Percentiles rank a stretch among this genome's conserved stretches.
Evolutionary conservation across 2,329 filamentous ascomycete species (phyloP).

Genomic region (Thermoascus crustaceus): DNA sequence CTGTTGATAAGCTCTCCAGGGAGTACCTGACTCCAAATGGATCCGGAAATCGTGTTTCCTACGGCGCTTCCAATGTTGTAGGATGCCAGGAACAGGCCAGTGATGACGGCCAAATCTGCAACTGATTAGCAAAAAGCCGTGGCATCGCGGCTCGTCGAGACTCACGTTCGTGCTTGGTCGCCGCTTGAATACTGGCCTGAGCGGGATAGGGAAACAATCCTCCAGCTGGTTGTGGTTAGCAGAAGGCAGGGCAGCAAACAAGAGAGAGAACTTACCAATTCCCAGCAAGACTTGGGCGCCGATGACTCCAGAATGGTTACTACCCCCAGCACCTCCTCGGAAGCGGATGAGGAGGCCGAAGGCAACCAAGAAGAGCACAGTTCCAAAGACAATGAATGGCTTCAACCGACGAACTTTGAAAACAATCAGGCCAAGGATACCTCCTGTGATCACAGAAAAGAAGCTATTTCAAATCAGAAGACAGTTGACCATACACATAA

Average conservation of each 20-base stretch:
- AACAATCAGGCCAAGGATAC: conserved; percentile 50
- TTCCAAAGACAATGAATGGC: conserved; percentile 54
- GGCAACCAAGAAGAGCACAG: conserved; percentile 54
- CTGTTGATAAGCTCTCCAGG: conserved; percentile 36
- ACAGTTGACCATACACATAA: too few relatives aligned
- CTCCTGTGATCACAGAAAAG: conserved; percentile 50
- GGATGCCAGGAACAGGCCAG: conserved; percentile 53
- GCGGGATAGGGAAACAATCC: conserved; percentile 53
- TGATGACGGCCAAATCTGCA: conserved; percentile 54
- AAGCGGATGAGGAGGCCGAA: conserved; percentile 58
- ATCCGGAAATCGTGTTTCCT: conserved; percentile 53
- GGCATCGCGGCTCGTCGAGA: background rate
- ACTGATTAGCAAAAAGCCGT: background rate
- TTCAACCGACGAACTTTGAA: conserved; percentile 53
- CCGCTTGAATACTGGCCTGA: conserved; percentile 45
- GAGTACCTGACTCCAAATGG: conserved; percentile 54
- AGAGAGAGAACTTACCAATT: conserved; percentile 33
- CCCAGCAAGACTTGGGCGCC: conserved; percentile 56
- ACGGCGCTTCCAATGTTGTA: conserved; percentile 57
- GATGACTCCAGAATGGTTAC: conserved; percentile 50
- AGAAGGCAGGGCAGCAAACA: background rate
- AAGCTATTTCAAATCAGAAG: too few relatives aligned
- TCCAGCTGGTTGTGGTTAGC: conserved; percentile 32
- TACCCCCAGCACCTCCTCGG: conserved; percentile 43
- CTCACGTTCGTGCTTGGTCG: conserved; percentile 41